Percentiles rank a stretch among this genome's conserved stretches.
Conservation (phyloP, 306 rosid species). For the Hylodesmum podocarpum region DNA sequence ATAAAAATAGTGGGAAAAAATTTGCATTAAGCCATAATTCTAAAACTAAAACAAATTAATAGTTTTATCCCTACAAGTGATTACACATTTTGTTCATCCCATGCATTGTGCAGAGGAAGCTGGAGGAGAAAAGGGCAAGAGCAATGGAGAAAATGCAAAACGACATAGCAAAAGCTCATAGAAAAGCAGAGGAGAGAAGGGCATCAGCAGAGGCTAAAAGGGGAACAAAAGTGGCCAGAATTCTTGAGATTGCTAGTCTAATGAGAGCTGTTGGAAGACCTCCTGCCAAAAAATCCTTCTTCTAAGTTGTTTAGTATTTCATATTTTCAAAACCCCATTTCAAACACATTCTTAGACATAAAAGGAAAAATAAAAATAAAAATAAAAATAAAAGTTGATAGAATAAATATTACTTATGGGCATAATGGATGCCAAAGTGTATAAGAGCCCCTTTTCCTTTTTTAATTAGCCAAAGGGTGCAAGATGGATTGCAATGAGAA, state of each 20-base stretch:
- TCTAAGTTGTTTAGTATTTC: constrained; percentile 31
- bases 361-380: constrained; percentile 1
- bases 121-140: constrained; percentile 90
- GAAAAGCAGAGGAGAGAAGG: constrained; percentile 87
- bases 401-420: neutral
- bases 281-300: constrained; percentile 87
- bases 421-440: constrained; percentile 23
- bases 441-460: constrained; percentile 37
- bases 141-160: constrained; percentile 92
- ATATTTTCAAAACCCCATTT: neutral
- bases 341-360: constrained; percentile 5
- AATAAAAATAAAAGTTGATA: neutral
- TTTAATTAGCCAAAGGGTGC: constrained; percentile 34
- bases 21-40: no score
- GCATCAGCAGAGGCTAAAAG: constrained; percentile 94
- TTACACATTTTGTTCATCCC: neutral
- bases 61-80: no score
- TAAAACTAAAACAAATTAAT: no score
- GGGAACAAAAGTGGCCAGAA: constrained; percentile 82
- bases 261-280: constrained; percentile 96
- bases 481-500: constrained; percentile 17
- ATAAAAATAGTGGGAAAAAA: no score
- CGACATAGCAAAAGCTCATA: constrained; percentile 72
- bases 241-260: constrained; percentile 71
- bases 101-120: constrained; percentile 65